These are phyloP conservation scores for Rusavskia elegans DNA, from an alignment of 495 filamentous ascomycete genomes.

Conservation along the genomic window DNA sequence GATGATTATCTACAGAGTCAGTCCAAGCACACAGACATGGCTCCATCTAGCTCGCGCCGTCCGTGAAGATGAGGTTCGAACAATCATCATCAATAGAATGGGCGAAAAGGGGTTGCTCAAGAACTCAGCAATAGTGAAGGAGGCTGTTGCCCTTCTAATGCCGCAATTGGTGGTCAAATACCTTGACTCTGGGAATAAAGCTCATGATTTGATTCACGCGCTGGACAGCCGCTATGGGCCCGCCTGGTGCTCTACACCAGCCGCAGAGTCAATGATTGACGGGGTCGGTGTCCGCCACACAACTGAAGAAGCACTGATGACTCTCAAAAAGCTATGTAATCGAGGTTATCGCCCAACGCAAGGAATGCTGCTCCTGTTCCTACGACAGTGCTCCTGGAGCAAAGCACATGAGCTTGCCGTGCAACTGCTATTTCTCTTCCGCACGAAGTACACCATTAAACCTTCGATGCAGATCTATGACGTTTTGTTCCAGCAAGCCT, in stretches of 20 bases:
- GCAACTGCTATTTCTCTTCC: conserved; percentile 3
- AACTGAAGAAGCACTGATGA: neutral
- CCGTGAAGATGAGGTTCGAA: conserved; percentile 18
- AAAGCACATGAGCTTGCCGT: conserved; percentile 1
- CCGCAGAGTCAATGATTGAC: conserved; percentile 24
- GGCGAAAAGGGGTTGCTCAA: conserved; percentile 19
- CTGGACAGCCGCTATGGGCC: conserved; percentile 17
- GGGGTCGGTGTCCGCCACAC: conserved; percentile 8
- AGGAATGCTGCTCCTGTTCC: conserved; percentile 6
- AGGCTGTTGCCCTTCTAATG: conserved; percentile 2
- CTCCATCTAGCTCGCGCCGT: conserved; percentile 22
- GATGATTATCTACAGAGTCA: conserved; percentile 22
- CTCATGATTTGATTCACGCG: conserved; percentile 21
- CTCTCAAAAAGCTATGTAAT: conserved; percentile 5
- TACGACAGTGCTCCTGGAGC: conserved; percentile 3
- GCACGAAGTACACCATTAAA: neutral
- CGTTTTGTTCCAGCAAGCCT: conserved; percentile 26
- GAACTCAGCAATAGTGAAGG: conserved; percentile 1
- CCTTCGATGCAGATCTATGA: conserved; percentile 4
- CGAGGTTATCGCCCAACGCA: conserved; percentile 3
- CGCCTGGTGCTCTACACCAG: conserved; percentile 20
- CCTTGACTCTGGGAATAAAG: conserved; percentile 15
- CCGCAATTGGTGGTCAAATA: neutral
- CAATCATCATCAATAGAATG: conserved; percentile 21
- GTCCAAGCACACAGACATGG: conserved; percentile 30